Conservation (phyloP, 78 protist genomes). For the Dictyostelium capitatum region DNA sequence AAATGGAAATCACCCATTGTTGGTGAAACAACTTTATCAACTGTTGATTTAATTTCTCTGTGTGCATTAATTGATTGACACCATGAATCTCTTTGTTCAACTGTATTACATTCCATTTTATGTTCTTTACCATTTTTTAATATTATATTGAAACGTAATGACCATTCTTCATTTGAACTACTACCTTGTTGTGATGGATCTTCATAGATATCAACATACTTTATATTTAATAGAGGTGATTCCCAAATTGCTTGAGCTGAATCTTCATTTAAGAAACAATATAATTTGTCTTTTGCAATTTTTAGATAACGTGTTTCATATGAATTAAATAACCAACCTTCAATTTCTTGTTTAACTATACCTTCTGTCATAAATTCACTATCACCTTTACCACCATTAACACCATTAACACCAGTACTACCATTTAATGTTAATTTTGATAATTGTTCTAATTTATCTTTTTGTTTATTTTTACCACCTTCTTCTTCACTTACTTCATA, state of each 20-base stretch:
- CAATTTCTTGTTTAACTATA: slow-evolving; percentile 62
- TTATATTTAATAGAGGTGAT: neutral
- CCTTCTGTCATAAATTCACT: slow-evolving; percentile 30
- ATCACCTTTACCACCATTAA: neutral
- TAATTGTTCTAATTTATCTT: slow-evolving; percentile 66
- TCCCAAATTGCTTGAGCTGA: slow-evolving; percentile 79
- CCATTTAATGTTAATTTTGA: neutral
- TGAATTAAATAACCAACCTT: slow-evolving; percentile 76
- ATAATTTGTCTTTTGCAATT: slow-evolving; percentile 46
- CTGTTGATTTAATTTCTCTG: slow-evolving; percentile 27
- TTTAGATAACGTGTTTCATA: slow-evolving; percentile 59
- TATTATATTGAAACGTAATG: slow-evolving; percentile 31
- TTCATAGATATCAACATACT: slow-evolving; percentile 51
- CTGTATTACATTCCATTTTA: slow-evolving; percentile 36
- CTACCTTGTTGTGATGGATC: neutral
- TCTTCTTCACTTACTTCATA: slow-evolving; percentile 77
- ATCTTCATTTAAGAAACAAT: slow-evolving; percentile 75
- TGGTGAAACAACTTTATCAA: slow-evolving; percentile 35
- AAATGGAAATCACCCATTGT: slow-evolving; percentile 59
- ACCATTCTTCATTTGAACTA: slow-evolving; percentile 29
- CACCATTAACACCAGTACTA: slow-evolving; percentile 1
- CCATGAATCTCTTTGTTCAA: slow-evolving; percentile 49
- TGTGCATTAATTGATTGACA: slow-evolving; percentile 61
- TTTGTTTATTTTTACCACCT: slow-evolving; percentile 80
- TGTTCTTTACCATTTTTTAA: slow-evolving; percentile 36